These are phyloP conservation scores for Toxicodendron radicans DNA, from an alignment of 345 rosid genomes.

Conservation along the genomic window DNA sequence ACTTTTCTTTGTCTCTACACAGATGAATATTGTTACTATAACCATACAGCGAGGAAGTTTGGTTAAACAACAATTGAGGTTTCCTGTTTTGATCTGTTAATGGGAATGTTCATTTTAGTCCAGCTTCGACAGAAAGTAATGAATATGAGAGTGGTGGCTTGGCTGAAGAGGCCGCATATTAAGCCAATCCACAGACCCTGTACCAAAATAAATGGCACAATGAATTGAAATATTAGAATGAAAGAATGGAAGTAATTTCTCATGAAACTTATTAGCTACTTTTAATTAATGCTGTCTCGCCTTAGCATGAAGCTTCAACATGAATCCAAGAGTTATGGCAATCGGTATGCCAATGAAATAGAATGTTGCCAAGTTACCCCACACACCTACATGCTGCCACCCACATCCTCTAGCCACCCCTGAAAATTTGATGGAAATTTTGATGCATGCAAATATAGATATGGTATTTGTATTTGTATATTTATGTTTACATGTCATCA, in stretches of 20 bases:
- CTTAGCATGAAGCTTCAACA: constrained; percentile 47
- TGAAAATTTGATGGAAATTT: constrained; percentile 5
- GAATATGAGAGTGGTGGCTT: constrained; percentile 42
- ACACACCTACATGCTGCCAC: constrained; percentile 59
- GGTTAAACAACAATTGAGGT: neutral
- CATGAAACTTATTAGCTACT: too few relatives aligned
- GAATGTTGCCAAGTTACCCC: constrained; percentile 52
- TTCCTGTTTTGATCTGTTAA: neutral
- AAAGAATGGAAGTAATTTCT: too few relatives aligned
- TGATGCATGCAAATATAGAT: neutral
- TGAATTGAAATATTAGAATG: neutral
- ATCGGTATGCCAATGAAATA: constrained; percentile 51
- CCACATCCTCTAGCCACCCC: constrained; percentile 79
- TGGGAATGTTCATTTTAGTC: constrained; percentile 32
- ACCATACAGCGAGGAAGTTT: too few relatives aligned
- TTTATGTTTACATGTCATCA: too few relatives aligned
- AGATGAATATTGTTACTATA: neutral
- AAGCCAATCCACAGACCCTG: constrained; percentile 81
- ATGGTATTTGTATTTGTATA: neutral
- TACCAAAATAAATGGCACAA: neutral
- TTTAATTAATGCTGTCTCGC: constrained; percentile 20
- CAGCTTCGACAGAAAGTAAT: constrained; percentile 50
- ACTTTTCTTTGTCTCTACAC: too few relatives aligned
- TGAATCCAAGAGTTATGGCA: constrained; percentile 49
- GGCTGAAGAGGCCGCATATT: constrained; percentile 55